Base-by-base conservation (phyloP, 116 monocot species). In the Posidonia oceanica region DNA sequence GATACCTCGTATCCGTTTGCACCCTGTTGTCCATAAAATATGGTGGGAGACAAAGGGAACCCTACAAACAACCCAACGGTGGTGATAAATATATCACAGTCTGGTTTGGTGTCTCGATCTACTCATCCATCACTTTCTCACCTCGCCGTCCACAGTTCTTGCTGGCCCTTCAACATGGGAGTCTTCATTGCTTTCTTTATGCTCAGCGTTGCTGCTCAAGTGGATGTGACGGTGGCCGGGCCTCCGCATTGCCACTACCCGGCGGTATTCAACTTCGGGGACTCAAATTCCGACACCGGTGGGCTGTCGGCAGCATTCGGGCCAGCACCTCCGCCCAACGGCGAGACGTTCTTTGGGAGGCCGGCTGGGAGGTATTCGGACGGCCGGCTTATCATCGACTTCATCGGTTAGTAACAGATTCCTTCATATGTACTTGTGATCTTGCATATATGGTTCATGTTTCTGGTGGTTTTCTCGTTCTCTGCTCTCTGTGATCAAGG, bases 261-360 rank as follows among this genome's bases (percentile, higher is more conserved):
- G 21, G 76, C 76, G 12, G 61, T 81, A 6, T 76, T 81, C 69
- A 72, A 69, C 68, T 72, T 81, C 14, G 81, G 81, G 2, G 81
- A 81, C 64, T 81, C 81, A 2, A 81, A 81, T 64, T 81, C 81
- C 14, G 81, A 81, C 64, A 81, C 81, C 52, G 76, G 81, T 13
- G 81, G 81, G 16, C 64, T 76, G 48, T 81, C 81, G 11, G 72
- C 81, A 15, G 48, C 76, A 4, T 76, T 81, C 23, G 81, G 72
- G 3, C 69, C 63, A 0, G 63, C 72, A 0, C 23, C 44, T 4
- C 51, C 73, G 2, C 81, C 81, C 14, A 36, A 57, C 52, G 81
- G 81, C 18, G 76, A 81, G 64, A 81, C 81, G n/a, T 81, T 63
- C 69, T 80, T 81, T 48, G 72, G 72, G 14, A 64, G 3, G 16